Evolutionary conservation across 768 basidiomycete genomes (phyloP).

Genomic region (Suillus alpinus): DNA sequence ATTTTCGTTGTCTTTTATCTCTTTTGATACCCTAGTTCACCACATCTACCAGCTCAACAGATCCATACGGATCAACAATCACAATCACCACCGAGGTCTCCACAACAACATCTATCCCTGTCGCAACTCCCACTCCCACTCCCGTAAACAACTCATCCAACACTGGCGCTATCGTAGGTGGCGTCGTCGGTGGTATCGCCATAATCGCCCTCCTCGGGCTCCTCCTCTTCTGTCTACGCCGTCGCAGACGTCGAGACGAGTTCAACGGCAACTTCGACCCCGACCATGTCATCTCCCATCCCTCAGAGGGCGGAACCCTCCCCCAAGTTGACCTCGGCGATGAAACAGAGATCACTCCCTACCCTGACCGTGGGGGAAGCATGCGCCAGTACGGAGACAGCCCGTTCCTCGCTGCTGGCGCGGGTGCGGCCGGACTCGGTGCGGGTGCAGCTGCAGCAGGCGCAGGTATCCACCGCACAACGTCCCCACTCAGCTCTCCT

Average conservation of each 20-base stretch:
- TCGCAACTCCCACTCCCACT: not conserved
- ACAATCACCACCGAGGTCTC: constrained; percentile 18
- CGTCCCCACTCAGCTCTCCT: constrained; percentile 7
- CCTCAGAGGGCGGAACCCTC: constrained; percentile 24
- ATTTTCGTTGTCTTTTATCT: constrained; percentile 16
- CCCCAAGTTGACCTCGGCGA: constrained; percentile 24
- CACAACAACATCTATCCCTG: constrained; percentile 11
- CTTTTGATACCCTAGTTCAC: not conserved
- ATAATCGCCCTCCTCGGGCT: constrained; percentile 27
- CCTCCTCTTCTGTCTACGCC: constrained; percentile 28
- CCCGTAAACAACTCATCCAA: not conserved
- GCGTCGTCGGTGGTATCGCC: too few relatives aligned
- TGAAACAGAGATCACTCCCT: constrained; percentile 28
- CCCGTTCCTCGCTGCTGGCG: constrained; percentile 6
- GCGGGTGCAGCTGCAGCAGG: not conserved
- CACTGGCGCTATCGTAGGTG: too few relatives aligned
- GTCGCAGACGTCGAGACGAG: constrained; percentile 29
- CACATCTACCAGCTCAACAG: constrained; percentile 17
- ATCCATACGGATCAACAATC: constrained; percentile 19
- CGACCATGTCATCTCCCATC: constrained; percentile 35
- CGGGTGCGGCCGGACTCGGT: too few relatives aligned
- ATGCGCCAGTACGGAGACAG: constrained; percentile 25
- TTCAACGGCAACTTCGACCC: constrained; percentile 52
- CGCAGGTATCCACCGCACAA: not conserved
- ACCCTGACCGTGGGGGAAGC: constrained; percentile 12